phyloP scores from a whole-genome alignment of 345 rosid species.

The Melastoma malabathricum region DNA sequence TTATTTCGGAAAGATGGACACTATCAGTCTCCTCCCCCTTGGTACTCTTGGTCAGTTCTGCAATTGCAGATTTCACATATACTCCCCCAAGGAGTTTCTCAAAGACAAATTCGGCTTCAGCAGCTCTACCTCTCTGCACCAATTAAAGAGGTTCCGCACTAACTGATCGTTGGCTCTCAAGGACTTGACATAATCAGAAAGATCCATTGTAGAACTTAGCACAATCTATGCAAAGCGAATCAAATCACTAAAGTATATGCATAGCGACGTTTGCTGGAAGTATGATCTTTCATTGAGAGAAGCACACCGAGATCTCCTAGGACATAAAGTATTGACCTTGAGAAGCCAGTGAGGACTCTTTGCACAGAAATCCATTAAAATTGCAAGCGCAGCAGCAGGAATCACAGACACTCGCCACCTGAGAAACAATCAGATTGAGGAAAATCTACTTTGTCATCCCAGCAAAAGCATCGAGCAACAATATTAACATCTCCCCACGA shows the following conservation, averaged over 20 bases:
- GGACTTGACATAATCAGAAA: too few species aligned
- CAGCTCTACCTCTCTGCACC: constrained; percentile 63
- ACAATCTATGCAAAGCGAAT: too few species aligned
- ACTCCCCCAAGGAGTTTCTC: constrained; percentile 72
- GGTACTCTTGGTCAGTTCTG: constrained; percentile 58
- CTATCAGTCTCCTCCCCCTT: constrained; percentile 54
- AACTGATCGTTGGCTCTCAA: too few species aligned
- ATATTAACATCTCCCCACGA: too few species aligned
- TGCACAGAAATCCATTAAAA: constrained; percentile 61
- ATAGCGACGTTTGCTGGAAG: too few species aligned
- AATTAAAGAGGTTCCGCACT: constrained; percentile 3
- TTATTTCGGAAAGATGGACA: constrained; percentile 52
- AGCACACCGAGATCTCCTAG: too few species aligned
- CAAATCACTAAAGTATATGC: too few species aligned
- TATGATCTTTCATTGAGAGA: too few species aligned
- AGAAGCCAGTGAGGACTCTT: constrained; percentile 98
- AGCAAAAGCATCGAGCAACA: too few species aligned
- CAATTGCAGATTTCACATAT: constrained; percentile 64
- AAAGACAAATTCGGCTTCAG: constrained; percentile 74
- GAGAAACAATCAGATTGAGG: not conserved
- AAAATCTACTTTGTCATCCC: too few species aligned
- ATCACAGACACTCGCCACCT: constrained; percentile 81
- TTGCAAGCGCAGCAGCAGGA: constrained; percentile 67
- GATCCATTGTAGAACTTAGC: too few species aligned
- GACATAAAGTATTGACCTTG: constrained; percentile 36